Evolutionary conservation across 2,329 filamentous ascomycete genomes (phyloP).

Genomic region (Colletotrichum zoysiae): DNA sequence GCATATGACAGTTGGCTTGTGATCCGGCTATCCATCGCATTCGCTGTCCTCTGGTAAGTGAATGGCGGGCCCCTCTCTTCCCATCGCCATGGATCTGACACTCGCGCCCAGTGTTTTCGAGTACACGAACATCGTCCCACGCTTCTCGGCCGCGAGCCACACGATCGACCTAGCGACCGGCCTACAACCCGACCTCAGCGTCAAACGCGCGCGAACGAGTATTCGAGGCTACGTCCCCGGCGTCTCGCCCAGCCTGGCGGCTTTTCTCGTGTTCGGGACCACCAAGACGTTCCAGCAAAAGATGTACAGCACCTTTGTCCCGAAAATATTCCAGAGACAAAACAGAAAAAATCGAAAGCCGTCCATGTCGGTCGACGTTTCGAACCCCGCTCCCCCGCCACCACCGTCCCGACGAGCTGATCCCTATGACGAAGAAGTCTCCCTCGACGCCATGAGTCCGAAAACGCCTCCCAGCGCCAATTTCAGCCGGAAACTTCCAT

Average conservation of each 20-base stretch:
- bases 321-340: background rate
- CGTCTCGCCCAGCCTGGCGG: constrained; percentile 44
- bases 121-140: constrained; percentile 46
- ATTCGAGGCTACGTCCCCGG: constrained; percentile 46
- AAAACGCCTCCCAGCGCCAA: background rate
- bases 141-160: constrained; percentile 49
- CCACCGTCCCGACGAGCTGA: background rate
- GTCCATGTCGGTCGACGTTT: constrained; percentile 15
- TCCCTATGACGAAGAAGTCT: constrained; percentile 8
- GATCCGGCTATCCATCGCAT: constrained; percentile 58
- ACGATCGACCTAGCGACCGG: constrained; percentile 46
- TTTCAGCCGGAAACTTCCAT: constrained; percentile 9
- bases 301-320: constrained; percentile 17
- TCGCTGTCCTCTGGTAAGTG: constrained; percentile 54
- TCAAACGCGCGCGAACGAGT: constrained; percentile 39
- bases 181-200: constrained; percentile 50
- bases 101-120: constrained; percentile 13
- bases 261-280: constrained; percentile 47
- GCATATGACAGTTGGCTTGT: constrained; percentile 62
- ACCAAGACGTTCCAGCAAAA: constrained; percentile 44
- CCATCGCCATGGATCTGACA: background rate
- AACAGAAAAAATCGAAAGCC: background rate
- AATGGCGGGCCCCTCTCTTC: fast-evolving
- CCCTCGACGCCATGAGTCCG: constrained; percentile 15
- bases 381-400: background rate